Conservation (phyloP, 2,329 filamentous ascomycete genomes). For the Sporothrix pallida region DNA sequence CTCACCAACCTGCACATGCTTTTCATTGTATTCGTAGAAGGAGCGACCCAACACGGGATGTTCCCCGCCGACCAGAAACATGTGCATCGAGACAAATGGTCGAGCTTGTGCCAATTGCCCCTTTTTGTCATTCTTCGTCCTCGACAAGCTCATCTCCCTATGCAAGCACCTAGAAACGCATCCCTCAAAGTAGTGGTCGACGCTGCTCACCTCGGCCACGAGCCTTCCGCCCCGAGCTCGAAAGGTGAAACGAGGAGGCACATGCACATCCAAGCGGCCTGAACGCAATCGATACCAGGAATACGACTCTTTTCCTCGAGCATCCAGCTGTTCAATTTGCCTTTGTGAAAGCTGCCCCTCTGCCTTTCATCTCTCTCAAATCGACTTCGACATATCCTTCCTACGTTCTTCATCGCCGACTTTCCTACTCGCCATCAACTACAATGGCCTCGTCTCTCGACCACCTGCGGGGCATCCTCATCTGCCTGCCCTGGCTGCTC, state of each 20-base stretch:
- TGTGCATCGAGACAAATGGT: background rate
- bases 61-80: background rate
- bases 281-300: background rate
- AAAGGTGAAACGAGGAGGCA: conserved; percentile 8
- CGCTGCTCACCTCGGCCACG: background rate
- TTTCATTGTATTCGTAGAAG: background rate
- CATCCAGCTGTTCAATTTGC: background rate
- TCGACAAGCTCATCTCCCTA: background rate
- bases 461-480: conserved; percentile 50
- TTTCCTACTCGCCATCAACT: background rate
- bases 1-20: background rate
- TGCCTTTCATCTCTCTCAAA: background rate
- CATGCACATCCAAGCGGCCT: background rate
- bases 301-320: background rate
- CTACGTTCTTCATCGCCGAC: background rate
- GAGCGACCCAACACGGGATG: background rate
- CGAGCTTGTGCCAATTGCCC: background rate
- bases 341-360: no score
- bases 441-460: conserved; percentile 5
- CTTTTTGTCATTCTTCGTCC: background rate
- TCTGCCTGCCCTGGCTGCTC: conserved; percentile 59
- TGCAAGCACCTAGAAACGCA: background rate
- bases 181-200: background rate
- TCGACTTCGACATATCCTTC: background rate
- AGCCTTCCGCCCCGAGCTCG: background rate